These are phyloP conservation scores for Pyrenochaeta sp. DNA, from an alignment of 2,329 filamentous ascomycete genomes.

Conservation along the genomic window DNA sequence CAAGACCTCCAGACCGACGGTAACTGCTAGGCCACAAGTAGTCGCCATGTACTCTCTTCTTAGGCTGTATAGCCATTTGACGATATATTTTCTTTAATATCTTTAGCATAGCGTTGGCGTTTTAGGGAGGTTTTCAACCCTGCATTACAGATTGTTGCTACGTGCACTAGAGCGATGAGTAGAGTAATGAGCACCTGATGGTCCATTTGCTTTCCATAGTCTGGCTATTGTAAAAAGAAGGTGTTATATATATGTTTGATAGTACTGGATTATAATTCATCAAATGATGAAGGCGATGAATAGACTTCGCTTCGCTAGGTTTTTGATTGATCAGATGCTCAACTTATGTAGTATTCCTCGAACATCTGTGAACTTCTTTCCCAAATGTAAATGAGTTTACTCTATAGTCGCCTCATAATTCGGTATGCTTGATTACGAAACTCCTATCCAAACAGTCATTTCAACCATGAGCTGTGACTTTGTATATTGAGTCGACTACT, in stretches of 20 bases:
- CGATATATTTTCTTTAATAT: constrained; percentile 18
- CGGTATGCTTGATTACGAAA: no score
- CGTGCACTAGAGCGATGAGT: not conserved
- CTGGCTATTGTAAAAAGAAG: not conserved
- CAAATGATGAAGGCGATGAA: not conserved
- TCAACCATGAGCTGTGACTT: no score
- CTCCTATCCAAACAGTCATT: no score
- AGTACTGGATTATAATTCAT: not conserved
- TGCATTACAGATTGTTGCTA: not conserved
- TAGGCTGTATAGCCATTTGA: constrained; percentile 13
- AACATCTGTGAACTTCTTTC: no score
- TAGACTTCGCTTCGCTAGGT: not conserved
- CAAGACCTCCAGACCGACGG: constrained; percentile 28
- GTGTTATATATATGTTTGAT: not conserved
- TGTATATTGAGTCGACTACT: no score
- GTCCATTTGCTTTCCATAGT: not conserved
- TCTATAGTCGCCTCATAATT: no score
- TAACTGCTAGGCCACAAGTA: not conserved
- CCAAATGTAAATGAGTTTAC: no score
- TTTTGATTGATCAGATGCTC: not conserved
- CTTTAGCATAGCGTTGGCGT: constrained; percentile 36
- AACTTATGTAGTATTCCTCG: no score
- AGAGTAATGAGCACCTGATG: not conserved
- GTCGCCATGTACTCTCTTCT: constrained; percentile 1
- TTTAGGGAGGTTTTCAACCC: constrained; percentile 1